Evolutionary conservation across 129 eudicot genomes (phyloP), one percentile per base, ranked within the genome.

Genomic region (Flaveria bidentis): DNA sequence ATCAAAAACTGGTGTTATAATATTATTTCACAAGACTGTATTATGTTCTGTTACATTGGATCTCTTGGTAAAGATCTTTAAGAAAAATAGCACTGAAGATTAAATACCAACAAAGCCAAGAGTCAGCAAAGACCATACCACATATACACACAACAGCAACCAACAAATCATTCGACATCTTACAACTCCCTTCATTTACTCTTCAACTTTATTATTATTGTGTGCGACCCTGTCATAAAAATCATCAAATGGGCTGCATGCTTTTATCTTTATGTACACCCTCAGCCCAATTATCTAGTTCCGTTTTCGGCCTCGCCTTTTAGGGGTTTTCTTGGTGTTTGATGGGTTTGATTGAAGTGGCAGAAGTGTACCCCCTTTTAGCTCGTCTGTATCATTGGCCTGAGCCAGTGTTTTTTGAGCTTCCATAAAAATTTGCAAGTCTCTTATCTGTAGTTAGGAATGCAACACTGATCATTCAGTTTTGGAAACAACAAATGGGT

Each of bases 321-420:
- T 87, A 0, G 84, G 14, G 55, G 68, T 89, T 50, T 75, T 91
- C 74, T 84, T 74, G 39, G 87, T 71, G 44, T 85, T 28, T 6
- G 84, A 50, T 45, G 73, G 83, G 56, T 82, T 81, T 58, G 87
- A 50, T 72, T 91, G 92, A 3, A 95, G 89, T n/a, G 96, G 94
- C 75, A 95, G 77, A 79, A 95, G 70, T 2, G 97, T 89, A 10
- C 95, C 99, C 69, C 92, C 99, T 70, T 74, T 89, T 22, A 87
- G 72, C 71, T 84, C 84, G n/a, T 91, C 86, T 42, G 86, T 67
- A 49, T 84, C 91, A 49, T 70, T 9, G 70, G 80, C 83, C 60
- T 60, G 83, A 15, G 89, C 79, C 36, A 94, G 20, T 69, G 86
- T 89, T 78, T 36, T 83, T 52, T 89, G 94, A 69, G 97, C 93